Percentiles rank a stretch among this genome's conserved stretches.
Evolutionary conservation across 805 yeast genomes (phyloP).

Genomic region (Vanderwaltozyma yarrowii): DNA sequence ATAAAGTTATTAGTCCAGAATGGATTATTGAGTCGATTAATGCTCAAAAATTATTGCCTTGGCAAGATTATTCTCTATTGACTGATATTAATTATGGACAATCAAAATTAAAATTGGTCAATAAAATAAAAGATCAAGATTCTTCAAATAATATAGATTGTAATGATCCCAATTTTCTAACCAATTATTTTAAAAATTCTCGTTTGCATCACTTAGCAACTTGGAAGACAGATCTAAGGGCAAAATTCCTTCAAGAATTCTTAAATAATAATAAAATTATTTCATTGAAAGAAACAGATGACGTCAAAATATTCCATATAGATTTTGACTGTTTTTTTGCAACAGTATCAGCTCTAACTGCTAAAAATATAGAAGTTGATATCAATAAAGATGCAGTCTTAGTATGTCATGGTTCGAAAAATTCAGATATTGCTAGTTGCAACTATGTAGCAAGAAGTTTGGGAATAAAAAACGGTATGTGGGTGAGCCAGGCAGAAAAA

Average conservation of each 20-base stretch:
- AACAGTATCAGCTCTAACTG: slow-evolving; percentile 58
- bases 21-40: slow-evolving; percentile 70
- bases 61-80: slow-evolving; percentile 57
- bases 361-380: slow-evolving; percentile 38
- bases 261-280: slow-evolving; percentile 15
- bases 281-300: slow-evolving; percentile 5
- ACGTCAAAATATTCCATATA: slow-evolving; percentile 51
- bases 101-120: slow-evolving; percentile 26
- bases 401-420: slow-evolving; percentile 40
- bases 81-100: slow-evolving; percentile 48
- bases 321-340: slow-evolving; percentile 96
- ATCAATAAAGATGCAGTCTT: slow-evolving; percentile 46
- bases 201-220: slow-evolving; percentile 80
- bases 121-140: slow-evolving; percentile 1
- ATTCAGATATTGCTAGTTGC: slow-evolving; percentile 80
- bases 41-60: slow-evolving; percentile 40
- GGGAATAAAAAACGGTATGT: slow-evolving; percentile 86
- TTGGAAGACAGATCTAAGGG: slow-evolving; percentile 70
- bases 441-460: slow-evolving; percentile 74
- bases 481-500: slow-evolving; percentile 58
- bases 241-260: slow-evolving; percentile 45
- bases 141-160: slow-evolving; percentile 38
- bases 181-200: slow-evolving; percentile 66
- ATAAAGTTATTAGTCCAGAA: slow-evolving; percentile 66
- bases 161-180: slow-evolving; percentile 64